Conservation (phyloP, 805 yeast genomes). For the Metschnikowia proteae region DNA sequence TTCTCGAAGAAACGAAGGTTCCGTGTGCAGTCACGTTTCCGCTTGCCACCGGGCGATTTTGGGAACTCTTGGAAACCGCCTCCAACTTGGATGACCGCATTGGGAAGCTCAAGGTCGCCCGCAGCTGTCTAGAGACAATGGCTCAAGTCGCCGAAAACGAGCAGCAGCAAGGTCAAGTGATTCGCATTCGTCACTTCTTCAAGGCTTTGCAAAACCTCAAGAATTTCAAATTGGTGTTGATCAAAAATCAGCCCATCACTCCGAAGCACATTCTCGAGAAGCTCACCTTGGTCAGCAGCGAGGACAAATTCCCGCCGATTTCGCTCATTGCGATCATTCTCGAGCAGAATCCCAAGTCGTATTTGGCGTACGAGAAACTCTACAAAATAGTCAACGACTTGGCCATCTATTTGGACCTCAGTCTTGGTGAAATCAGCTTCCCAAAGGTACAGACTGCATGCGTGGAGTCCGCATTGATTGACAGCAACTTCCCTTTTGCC, state of each 20-base stretch:
- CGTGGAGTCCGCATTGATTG: conserved; percentile 63
- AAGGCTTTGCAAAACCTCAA: conserved; percentile 35
- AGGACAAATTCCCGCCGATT: conserved; percentile 13
- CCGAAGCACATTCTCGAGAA: conserved; percentile 16
- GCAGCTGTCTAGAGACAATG: conserved; percentile 26
- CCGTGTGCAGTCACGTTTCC: conserved; percentile 8
- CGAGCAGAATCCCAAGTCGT: conserved; percentile 53
- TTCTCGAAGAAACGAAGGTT: conserved; percentile 14
- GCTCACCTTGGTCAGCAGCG: conserved; percentile 8
- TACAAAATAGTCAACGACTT: conserved; percentile 40
- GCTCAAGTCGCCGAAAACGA: neutral
- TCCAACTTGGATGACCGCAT: conserved; percentile 31
- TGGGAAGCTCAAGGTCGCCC: conserved; percentile 27
- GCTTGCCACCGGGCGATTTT: conserved; percentile 25
- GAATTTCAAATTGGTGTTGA: conserved; percentile 29
- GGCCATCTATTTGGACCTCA: conserved; percentile 34
- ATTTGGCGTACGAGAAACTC: conserved; percentile 41
- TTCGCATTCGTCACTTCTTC: conserved; percentile 31
- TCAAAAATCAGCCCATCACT: conserved; percentile 13
- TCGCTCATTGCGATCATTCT: conserved; percentile 40
- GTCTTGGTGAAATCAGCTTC: conserved; percentile 21
- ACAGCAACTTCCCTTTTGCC: conserved; percentile 61
- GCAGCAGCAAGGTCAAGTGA: conserved; percentile 16
- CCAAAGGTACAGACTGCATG: conserved; percentile 44
- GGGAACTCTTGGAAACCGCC: conserved; percentile 32